A percentile compares a stretch with the other conserved stretches of the same genome.
These are phyloP conservation scores for Alternaria sp. DNA, from an alignment of 2,329 filamentous ascomycete genomes.

Conservation along the genomic window DNA sequence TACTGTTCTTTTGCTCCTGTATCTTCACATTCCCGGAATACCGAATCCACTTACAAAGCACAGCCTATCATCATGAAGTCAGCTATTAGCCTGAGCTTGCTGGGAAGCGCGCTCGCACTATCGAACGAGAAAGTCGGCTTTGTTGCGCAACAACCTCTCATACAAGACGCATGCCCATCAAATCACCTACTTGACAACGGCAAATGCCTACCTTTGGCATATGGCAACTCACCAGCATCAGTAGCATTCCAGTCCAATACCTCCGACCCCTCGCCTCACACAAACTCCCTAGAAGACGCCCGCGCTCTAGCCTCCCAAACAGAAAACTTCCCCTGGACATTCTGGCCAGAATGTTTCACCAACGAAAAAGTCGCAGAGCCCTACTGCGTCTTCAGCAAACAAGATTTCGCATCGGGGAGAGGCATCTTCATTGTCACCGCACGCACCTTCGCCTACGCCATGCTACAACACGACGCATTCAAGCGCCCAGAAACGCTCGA, in stretches of 20 bases:
- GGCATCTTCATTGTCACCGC: slow-evolving; percentile 43
- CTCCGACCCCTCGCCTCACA: slow-evolving; percentile 13
- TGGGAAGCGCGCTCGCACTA: slow-evolving; percentile 30
- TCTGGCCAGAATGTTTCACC: slow-evolving; percentile 42
- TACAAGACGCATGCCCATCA: slow-evolving; percentile 34
- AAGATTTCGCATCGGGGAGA: slow-evolving; percentile 38
- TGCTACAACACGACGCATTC: slow-evolving; percentile 41
- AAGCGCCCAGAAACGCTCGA: slow-evolving; percentile 22
- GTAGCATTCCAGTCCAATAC: slow-evolving; percentile 27
- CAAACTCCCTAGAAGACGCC: slow-evolving; percentile 28
- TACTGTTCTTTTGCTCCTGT: background rate
- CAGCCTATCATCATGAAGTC: slow-evolving; percentile 26
- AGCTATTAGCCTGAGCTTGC: slow-evolving; percentile 23
- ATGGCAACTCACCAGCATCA: slow-evolving; percentile 3
- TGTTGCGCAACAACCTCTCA: slow-evolving; percentile 26
- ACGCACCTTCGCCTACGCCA: slow-evolving; percentile 29
- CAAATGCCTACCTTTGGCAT: slow-evolving; percentile 28
- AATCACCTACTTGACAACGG: slow-evolving; percentile 29
- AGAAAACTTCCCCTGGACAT: slow-evolving; percentile 40
- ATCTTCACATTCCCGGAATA: background rate
- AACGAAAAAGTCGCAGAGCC: slow-evolving; percentile 32
- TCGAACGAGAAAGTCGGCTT: slow-evolving; percentile 27
- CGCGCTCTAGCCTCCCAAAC: slow-evolving; percentile 23
- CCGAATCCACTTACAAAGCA: background rate
- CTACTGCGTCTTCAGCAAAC: slow-evolving; percentile 39